Conservation (phyloP, 2,329 filamentous ascomycete species). For the Sclerotinia borealis region DNA sequence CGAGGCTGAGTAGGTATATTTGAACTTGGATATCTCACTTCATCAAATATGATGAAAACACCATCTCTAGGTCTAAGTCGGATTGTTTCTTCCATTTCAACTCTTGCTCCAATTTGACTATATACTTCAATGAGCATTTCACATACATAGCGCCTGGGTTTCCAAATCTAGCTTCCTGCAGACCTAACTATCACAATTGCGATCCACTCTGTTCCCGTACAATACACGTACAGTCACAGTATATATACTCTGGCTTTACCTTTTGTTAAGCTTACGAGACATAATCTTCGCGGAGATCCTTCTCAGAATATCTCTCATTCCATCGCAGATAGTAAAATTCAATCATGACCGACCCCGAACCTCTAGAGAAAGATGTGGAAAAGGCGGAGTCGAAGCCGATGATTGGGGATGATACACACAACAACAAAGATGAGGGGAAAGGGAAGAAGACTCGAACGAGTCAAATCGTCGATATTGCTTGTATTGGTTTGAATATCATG, state of each 20-base stretch:
- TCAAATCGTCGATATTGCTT: conserved; percentile 22
- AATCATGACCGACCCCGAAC: conserved; percentile 8
- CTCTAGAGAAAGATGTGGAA: conserved; percentile 25
- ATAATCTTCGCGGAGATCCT: neutral
- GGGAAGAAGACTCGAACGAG: conserved; percentile 15
- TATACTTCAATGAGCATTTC: neutral
- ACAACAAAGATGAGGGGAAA: conserved; percentile 7
- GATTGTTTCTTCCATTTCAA: neutral
- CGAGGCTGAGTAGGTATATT: conserved; percentile 1
- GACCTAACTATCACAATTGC: neutral
- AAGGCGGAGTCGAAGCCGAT: conserved; percentile 19
- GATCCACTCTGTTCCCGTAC: neutral
- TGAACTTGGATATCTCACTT: too few relatives aligned
- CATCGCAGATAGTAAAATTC: neutral
- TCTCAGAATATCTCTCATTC: neutral
- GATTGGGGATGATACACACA: conserved; percentile 12
- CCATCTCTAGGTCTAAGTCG: neutral
- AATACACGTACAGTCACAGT: too few relatives aligned
- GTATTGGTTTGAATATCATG: conserved; percentile 39
- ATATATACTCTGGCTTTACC: neutral
- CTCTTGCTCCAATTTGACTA: neutral
- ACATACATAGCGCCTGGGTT: neutral
- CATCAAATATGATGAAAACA: neutral
- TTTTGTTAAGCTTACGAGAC: neutral
- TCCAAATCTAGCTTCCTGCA: neutral